Evolutionary conservation across 306 rosid genomes (phyloP).

Genomic region (Prunus salicina): DNA sequence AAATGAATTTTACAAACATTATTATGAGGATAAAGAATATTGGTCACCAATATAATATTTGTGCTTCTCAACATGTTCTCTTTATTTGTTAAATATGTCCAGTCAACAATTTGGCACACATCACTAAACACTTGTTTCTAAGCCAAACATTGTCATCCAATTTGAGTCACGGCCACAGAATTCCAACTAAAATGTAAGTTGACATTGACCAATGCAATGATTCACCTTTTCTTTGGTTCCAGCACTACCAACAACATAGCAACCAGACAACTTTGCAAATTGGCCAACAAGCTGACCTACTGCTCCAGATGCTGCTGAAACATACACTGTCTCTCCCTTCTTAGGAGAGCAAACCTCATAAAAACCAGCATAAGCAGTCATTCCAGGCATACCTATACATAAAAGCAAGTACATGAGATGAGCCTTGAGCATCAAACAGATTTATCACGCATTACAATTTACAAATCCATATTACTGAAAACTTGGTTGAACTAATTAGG

Average conservation of each 20-base stretch:
- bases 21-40: neutral
- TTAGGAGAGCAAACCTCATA: constrained; percentile 32
- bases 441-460: neutral
- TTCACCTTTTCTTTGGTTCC: constrained; percentile 34
- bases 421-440: neutral
- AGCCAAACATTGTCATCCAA: neutral
- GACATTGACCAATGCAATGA: neutral
- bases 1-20: neutral
- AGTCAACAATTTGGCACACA: neutral
- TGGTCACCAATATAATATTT: neutral
- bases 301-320: constrained; percentile 42
- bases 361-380: constrained; percentile 36
- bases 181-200: neutral
- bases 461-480: neutral
- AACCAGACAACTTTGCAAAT: constrained; percentile 33
- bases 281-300: constrained; percentile 46
- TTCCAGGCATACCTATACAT: constrained; percentile 34
- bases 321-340: constrained; percentile 31
- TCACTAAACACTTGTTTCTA: neutral
- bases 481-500: neutral
- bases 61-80: neutral
- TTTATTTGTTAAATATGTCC: neutral
- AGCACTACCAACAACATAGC: constrained; percentile 37
- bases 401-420: neutral
- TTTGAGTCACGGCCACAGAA: neutral